Base-by-base conservation (phyloP, 2,329 filamentous ascomycete genomes). In the Aspergillus unguis region DNA sequence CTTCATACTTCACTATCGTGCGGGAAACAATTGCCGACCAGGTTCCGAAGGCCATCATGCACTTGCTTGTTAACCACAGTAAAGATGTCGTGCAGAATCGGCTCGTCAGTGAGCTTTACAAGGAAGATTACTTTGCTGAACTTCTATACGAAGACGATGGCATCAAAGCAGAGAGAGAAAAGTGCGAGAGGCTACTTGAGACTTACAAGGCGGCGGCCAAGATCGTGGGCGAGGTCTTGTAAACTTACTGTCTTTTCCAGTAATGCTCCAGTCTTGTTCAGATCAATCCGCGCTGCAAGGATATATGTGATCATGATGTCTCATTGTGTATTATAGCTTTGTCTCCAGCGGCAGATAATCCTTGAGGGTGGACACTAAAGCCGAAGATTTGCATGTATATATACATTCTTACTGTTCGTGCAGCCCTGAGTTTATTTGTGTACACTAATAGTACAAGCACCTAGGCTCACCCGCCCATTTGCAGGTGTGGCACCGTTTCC, bases 1-100 rank as follows among this genome's bases (percentile, higher is more conserved):
- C 90, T 31, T 96, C 92, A 1, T 99, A 99, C 79, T 99, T 99
- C 80, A 95, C 96, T 72, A 99, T 99, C 66, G 94, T 99, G 43
- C 89, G 94, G 58, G 94, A 99, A 75, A 92, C 90, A n/a, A 96
- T 96, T 64, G 92, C 92, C 41, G 94, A 99, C 70, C 92, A 97
- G 75, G 94, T 99, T 8, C 94, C 94, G 61, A 99, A 99, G 77
- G 94, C 94, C 4, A 88, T 99, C 62, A 99, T 99, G 94, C 94
- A 99, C 71, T 83, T 99, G 43, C 83, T 99, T 32, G 94, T 99
- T 68, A 99, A 99, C 74, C 90, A 96, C 77, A 95, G 90, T 76
- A 96, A 97, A 73, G 94, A 99, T 62, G 92, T 92, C 9, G 92
- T 99, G 31, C 94, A 99, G 74, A 99, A 99, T 74, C 84, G 94